Evolutionary conservation across 495 filamentous ascomycete genomes (phyloP), one percentile per base, ranked within the genome.

Genomic region (Astrothelium macrocarpum): DNA sequence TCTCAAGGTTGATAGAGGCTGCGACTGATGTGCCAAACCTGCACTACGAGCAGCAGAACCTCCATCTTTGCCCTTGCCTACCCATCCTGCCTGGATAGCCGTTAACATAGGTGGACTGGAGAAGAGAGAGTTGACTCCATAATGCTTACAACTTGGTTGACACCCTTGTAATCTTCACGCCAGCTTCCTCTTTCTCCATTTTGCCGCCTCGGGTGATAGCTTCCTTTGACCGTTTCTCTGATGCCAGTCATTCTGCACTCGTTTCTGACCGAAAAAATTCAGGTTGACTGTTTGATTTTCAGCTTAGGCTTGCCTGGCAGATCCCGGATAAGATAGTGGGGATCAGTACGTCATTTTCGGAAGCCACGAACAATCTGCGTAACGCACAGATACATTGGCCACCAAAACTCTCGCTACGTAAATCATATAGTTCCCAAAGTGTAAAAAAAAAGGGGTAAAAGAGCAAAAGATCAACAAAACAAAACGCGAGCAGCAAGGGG

Each of bases 1-100:
- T 69, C 87, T 86, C 23, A 98, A 79, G 1, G 87, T 79, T 2
- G 85, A 81, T n/a, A 95, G 73, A 1, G 94, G 93, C 4, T 79
- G 77, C 20, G 90, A 84, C 66, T 82, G 76, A 70, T 87, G 80
- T 2, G 80, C 73, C 64, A 67, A 69, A 66, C 65, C 31, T 20
- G 70, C 68, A 43, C 78, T 75, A 67, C 66, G 69, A 32, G 53
- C 73, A 68, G 43, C 76, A 59, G 59, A n/a, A n/a, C n/a, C n/a
- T n/a, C n/a, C 78, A 62, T 61, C 76, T 73, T 77, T 82, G 75
- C 79, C 67, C 43, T 72, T 76, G 66, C 76, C 77, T 68, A 72
- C 68, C 71, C 63, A 73, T 63, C 65, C 70, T n/a, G 72, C 72
- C 74, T 76, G 65, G 46, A 23, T 64, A 60, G 53, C 61, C 61